Base-by-base conservation (phyloP, 768 basidiomycete genomes). In the Calocera cornea region DNA sequence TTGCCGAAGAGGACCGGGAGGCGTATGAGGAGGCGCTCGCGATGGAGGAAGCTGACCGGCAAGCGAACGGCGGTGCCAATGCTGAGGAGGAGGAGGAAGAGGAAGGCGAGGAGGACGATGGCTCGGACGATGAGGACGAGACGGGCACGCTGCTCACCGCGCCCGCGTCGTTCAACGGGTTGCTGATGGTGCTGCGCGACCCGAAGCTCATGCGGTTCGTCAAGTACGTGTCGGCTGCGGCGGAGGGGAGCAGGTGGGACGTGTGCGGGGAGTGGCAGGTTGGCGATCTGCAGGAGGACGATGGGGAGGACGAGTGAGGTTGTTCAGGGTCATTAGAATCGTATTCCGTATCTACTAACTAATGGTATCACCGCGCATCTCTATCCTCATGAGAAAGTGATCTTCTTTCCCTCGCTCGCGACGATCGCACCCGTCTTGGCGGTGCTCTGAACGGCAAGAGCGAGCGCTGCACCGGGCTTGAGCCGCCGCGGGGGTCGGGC, bases 161-260 rank as follows among this genome's bases (percentile, higher is more conserved):
- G 49, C 89, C 91, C 71, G 90, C 94, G 0, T 88, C 88, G 2
- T 98, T 92, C 79, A 97, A 97, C 76, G 83, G 87, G 19, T 80
- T 98, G 10, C 80, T 95, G 33, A 81, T 98, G 40, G 95, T 97
- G 27, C 79, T 97, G 67, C 84, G 95, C 17, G 95, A 98, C 76
- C 90, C 93, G 73, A 84, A 89, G 22, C 94, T 98, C 60, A 87
- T 98, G 86, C 85, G 85, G 44, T 98, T 97, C 75, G 92, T 95
- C 70, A 98, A 97, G 76, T 98, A 98, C 72, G 85, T 97, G 22
- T 90, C 89, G 31, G 91, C 90, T 17, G 86, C 87, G 0, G 95
- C 95, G 0, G 85, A 87, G 65, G 92, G 93, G 10, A 93, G 91
- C 33, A 80, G 95, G 66, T 98, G 93, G 93, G 95, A 98, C 75